These are phyloP conservation scores for Zoysia matrella DNA, from an alignment of 202 grass and related monocot genomes.

Conservation along the genomic window DNA sequence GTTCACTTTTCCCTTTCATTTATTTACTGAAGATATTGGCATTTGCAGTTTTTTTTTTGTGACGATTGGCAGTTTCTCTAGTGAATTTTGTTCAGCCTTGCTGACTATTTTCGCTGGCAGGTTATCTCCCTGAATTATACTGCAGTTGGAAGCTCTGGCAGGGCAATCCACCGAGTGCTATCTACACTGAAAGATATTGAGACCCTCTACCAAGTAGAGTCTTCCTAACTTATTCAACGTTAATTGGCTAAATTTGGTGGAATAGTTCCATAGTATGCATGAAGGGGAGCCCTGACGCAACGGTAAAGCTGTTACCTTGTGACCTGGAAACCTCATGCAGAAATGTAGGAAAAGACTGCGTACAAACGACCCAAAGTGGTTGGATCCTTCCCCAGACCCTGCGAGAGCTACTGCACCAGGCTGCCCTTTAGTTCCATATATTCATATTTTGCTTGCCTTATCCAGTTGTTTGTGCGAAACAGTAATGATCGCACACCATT, in stretches of 20 bases:
- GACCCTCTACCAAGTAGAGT: constrained; percentile 53
- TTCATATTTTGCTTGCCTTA: neutral
- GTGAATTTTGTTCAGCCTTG: constrained; percentile 4
- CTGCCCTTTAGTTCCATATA: too few species aligned
- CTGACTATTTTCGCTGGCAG: constrained; percentile 42
- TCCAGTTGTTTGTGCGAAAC: neutral
- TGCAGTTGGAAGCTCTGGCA: constrained; percentile 53
- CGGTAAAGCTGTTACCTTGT: too few species aligned
- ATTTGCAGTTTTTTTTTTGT: neutral
- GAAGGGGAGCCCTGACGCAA: too few species aligned
- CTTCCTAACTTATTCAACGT: constrained; percentile 25
- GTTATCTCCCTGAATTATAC: constrained; percentile 58
- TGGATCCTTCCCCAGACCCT: too few species aligned
- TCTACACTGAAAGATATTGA: constrained; percentile 73
- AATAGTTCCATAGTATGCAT: neutral
- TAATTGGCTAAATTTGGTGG: neutral
- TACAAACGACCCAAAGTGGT: too few species aligned
- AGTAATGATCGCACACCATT: neutral
- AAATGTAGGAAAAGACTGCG: too few species aligned
- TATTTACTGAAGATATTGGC: neutral
- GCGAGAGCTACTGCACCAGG: too few species aligned
- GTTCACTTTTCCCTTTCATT: constrained; percentile 22
- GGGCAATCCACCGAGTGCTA: constrained; percentile 66
- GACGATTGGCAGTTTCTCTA: neutral
- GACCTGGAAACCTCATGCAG: too few species aligned